Evolutionary conservation across 305 asterid genomes (phyloP).

Genomic region (Fraxinus albicans): DNA sequence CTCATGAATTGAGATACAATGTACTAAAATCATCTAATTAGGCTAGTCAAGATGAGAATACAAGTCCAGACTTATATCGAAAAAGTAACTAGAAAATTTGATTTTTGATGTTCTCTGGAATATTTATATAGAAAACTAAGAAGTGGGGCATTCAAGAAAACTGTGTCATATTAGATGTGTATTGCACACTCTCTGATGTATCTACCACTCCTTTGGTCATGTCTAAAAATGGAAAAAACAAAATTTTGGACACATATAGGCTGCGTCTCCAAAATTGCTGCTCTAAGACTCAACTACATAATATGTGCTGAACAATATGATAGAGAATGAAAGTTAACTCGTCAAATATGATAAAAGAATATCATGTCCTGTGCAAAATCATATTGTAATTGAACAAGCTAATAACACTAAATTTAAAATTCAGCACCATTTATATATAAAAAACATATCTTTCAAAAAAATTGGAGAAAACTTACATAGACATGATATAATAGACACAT

Average conservation of each 20-base stretch:
- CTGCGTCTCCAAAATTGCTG: background rate
- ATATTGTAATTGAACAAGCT: background rate
- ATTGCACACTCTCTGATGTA: background rate
- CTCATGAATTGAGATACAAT: background rate
- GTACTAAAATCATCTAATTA: background rate
- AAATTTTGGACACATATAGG: background rate
- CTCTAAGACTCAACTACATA: background rate
- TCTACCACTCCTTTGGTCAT: background rate
- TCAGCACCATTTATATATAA: background rate
- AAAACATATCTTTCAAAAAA: background rate
- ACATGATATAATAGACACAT: background rate
- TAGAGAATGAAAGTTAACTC: background rate
- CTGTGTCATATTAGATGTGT: background rate
- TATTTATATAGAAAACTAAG: background rate
- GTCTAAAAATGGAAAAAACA: background rate
- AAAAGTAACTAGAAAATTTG: background rate
- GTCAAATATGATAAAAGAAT: background rate
- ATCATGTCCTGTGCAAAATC: background rate
- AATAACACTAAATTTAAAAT: background rate
- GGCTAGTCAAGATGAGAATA: background rate
- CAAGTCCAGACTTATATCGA: background rate
- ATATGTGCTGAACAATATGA: background rate
- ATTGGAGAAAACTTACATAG: background rate
- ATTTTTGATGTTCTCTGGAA: background rate
- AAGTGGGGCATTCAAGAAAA: background rate